phyloP scores from a whole-genome alignment of 805 yeast genomes.

The Ogataea trehalophila region DNA sequence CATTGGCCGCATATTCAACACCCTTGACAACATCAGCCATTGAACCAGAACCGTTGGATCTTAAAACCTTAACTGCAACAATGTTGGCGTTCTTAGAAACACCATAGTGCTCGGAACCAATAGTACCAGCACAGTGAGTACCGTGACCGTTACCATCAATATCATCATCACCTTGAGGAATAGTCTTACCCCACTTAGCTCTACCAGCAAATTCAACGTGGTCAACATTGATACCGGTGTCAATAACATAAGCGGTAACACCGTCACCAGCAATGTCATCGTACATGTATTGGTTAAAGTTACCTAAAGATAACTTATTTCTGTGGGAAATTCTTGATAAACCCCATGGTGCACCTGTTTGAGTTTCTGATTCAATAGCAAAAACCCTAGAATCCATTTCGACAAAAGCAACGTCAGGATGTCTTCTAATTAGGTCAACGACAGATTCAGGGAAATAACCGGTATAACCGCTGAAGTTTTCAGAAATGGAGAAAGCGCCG shows the following conservation, averaged over 20 bases:
- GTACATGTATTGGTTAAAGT: conserved; percentile 68
- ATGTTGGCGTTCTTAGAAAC: conserved; percentile 76
- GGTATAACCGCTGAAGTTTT: conserved; percentile 67
- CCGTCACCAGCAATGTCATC: conserved; percentile 75
- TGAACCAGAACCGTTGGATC: conserved; percentile 77
- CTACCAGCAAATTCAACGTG: conserved; percentile 82
- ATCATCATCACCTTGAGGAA: conserved; percentile 67
- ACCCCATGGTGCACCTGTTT: conserved; percentile 93
- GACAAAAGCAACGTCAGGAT: conserved; percentile 53
- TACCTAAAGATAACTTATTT: conserved; percentile 59
- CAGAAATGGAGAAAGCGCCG: conserved; percentile 57
- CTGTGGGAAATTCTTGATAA: conserved; percentile 86
- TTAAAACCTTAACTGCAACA: conserved; percentile 80
- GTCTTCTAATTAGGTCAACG: conserved; percentile 58
- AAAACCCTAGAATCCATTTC: conserved; percentile 73
- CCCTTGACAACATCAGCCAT: conserved; percentile 84
- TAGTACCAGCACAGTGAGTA: conserved; percentile 96
- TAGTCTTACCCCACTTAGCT: conserved; percentile 81
- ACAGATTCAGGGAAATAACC: conserved; percentile 78
- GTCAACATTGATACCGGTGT: conserved; percentile 75
- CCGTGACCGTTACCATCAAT: conserved; percentile 92
- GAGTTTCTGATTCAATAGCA: conserved; percentile 58
- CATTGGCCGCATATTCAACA: conserved; percentile 75
- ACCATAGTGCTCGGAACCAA: conserved; percentile 75
- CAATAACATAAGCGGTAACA: conserved; percentile 82